Evolutionary conservation across 495 filamentous ascomycete genomes (phyloP).

Genomic region (Usnea hakonensis): DNA sequence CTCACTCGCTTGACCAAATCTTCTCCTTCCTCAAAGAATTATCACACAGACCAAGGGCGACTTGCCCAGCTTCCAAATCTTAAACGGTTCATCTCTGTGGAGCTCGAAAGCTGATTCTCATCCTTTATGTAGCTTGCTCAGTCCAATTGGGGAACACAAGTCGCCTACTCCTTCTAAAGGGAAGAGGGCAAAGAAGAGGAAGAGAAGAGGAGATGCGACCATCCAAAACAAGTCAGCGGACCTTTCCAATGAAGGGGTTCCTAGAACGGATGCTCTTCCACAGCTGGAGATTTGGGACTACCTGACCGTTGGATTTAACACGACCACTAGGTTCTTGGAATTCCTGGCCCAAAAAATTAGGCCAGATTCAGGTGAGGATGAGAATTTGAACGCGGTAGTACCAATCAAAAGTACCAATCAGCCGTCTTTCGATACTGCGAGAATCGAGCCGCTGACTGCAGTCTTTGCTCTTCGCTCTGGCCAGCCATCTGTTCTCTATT

Average conservation of each 20-base stretch:
- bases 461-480: conserved; percentile 48
- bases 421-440: not conserved
- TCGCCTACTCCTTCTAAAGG: conserved; percentile 44
- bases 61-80: not conserved
- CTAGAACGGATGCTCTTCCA: not conserved
- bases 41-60: not conserved
- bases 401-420: not conserved
- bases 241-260: not conserved
- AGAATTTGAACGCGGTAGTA: not conserved
- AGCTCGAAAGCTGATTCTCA: not conserved
- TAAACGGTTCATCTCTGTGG: not conserved
- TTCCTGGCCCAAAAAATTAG: conserved; percentile 23
- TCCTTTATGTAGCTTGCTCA: conserved; percentile 39
- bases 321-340: conserved; percentile 48
- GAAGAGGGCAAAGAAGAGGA: conserved; percentile 36
- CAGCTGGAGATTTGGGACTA: conserved; percentile 26
- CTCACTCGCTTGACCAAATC: not conserved
- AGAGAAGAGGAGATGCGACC: conserved; percentile 4
- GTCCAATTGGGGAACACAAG: conserved; percentile 49
- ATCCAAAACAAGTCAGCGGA: not conserved
- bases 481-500: conserved; percentile 43
- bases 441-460: conserved; percentile 29
- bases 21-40: not conserved
- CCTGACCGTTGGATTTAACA: conserved; percentile 52
- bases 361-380: not conserved